A percentile compares a stretch with the other conserved stretches of the same genome.
Conservation (phyloP, 805 yeast species). For the Jamesozyma rosinii region DNA sequence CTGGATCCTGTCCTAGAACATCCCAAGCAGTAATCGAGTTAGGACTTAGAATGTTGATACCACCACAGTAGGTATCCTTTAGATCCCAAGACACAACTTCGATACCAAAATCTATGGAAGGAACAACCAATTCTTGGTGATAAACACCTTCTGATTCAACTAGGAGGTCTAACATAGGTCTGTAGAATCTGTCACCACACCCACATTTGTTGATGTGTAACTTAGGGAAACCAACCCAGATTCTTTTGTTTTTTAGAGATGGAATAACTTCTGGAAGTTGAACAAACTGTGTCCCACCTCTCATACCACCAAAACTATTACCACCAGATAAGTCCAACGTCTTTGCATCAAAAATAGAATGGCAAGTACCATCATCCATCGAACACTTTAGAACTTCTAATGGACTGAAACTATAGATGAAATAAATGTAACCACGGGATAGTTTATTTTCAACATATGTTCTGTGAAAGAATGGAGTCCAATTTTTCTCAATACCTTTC, state of each 20-base stretch:
- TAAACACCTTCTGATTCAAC: constrained; percentile 13
- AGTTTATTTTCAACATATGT: background rate
- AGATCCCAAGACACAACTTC: constrained; percentile 13
- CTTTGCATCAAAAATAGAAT: constrained; percentile 10
- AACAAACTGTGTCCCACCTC: constrained; percentile 6
- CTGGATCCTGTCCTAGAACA: constrained; percentile 10
- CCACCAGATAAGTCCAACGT: constrained; percentile 8
- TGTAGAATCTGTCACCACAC: constrained; percentile 13
- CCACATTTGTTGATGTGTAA: constrained; percentile 14
- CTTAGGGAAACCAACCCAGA: constrained; percentile 20
- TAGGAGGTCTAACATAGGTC: constrained; percentile 14
- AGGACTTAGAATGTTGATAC: constrained; percentile 11
- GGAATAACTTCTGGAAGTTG: constrained; percentile 13
- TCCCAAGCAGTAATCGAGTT: constrained; percentile 16
- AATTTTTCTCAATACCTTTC: constrained; percentile 6
- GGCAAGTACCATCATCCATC: constrained; percentile 15
- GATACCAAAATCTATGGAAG: constrained; percentile 12
- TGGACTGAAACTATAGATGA: constrained; percentile 15
- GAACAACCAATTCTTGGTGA: constrained; percentile 14
- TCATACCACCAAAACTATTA: constrained; percentile 12
- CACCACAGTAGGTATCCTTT: constrained; percentile 9
- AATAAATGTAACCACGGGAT: constrained; percentile 16
- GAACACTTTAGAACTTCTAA: constrained; percentile 17
- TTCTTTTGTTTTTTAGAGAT: constrained; percentile 10
- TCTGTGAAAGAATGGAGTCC: constrained; percentile 10